Percentiles rank a stretch among this genome's conserved stretches.
phyloP scores from a whole-genome alignment of 2,329 filamentous ascomycete genomes.

The Stagonosporopsis cucurbitacearum region DNA sequence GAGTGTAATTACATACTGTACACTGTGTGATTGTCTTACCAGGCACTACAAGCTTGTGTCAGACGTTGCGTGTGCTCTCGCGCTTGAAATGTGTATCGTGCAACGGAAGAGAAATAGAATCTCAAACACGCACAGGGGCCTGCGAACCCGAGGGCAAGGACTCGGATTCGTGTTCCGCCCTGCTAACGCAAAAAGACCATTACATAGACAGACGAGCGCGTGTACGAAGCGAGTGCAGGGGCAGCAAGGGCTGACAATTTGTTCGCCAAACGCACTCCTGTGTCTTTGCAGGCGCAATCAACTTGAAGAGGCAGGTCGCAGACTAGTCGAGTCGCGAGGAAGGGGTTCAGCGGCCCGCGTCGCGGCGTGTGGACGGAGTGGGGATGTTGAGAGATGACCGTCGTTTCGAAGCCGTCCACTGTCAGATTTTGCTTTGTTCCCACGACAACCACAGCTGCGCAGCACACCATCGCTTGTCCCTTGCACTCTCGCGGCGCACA shows the following conservation, averaged over 20 bases:
- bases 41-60: constrained; percentile 3
- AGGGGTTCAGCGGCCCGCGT: constrained; percentile 15
- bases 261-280: constrained; percentile 7
- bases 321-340: not conserved
- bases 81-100: not conserved
- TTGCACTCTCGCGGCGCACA: constrained; percentile 5
- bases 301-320: constrained; percentile 13
- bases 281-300: constrained; percentile 5
- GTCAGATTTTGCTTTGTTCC: not conserved
- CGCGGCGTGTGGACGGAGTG: constrained; percentile 4
- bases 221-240: constrained; percentile 9
- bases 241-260: constrained; percentile 6
- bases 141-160: constrained; percentile 17
- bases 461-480: not conserved
- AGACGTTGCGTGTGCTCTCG: constrained; percentile 7
- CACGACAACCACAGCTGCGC: not conserved
- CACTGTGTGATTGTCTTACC: not conserved
- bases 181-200: constrained; percentile 10
- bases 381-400: constrained; percentile 18
- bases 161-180: constrained; percentile 15
- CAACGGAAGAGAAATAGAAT: constrained; percentile 3
- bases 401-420: not conserved
- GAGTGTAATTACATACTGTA: not conserved
- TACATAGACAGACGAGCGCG: constrained; percentile 3
- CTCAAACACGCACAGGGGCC: constrained; percentile 5